Conservation (phyloP, 495 filamentous ascomycete species). For the Saxispiralis lemnorum region DNA sequence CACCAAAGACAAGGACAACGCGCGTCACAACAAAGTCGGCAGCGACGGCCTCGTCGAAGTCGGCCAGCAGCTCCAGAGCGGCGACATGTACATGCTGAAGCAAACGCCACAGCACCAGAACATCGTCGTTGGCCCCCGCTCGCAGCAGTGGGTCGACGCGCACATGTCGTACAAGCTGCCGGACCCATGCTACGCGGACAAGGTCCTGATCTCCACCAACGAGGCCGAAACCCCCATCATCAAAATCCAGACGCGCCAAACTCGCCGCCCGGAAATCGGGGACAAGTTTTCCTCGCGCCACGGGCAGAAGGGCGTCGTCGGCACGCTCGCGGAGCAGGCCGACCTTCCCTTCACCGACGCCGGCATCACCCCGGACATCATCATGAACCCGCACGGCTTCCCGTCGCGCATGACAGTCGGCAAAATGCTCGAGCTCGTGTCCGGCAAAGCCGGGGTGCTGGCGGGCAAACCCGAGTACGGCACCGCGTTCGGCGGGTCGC, state of each 20-base stretch:
- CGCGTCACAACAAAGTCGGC: conserved; percentile 56
- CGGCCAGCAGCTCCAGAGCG: conserved; percentile 51
- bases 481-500: conserved; percentile 85
- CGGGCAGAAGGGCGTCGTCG: conserved; percentile 54
- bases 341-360: conserved; percentile 92
- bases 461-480: conserved; percentile 71
- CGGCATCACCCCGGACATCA: conserved; percentile 86
- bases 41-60: conserved; percentile 69
- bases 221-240: conserved; percentile 63
- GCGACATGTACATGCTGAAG: conserved; percentile 79
- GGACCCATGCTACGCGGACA: conserved; percentile 79
- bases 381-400: conserved; percentile 99
- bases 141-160: conserved; percentile 16
- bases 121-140: conserved; percentile 35
- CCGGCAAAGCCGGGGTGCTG: conserved; percentile 83
- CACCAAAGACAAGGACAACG: conserved; percentile 42
- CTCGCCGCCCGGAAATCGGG: conserved; percentile 73
- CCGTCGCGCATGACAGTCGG: conserved; percentile 99
- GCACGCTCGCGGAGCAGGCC: conserved; percentile 85
- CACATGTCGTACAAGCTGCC: conserved; percentile 67
- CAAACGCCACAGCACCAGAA: conserved; percentile 56
- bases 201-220: conserved; percentile 76
- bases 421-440: conserved; percentile 87
- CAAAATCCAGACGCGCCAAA: conserved; percentile 87
- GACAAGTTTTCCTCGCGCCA: conserved; percentile 33